Evolutionary conservation across 495 filamentous ascomycete genomes (phyloP).

Genomic region (Neurospora africana): DNA sequence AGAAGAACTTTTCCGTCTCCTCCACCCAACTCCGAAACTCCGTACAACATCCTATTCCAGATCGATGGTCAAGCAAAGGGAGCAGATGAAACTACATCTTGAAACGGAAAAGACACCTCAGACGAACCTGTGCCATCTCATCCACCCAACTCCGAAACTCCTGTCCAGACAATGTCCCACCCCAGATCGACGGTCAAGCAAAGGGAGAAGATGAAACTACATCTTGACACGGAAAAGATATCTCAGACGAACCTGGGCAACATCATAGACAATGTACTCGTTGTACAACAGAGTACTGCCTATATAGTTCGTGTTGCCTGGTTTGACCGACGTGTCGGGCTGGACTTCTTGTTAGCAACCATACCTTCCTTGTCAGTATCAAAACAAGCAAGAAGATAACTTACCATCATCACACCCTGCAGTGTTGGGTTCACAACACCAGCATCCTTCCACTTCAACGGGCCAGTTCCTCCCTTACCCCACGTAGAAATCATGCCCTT

Average conservation of each 20-base stretch:
- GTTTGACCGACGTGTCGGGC: conserved; percentile 35
- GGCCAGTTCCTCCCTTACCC: conserved; percentile 48
- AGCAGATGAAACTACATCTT: conserved; percentile 13
- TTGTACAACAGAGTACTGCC: conserved; percentile 42
- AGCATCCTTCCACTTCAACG: conserved; percentile 67
- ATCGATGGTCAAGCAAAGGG: no score
- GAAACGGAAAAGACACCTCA: conserved; percentile 67
- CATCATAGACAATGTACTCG: conserved; percentile 73
- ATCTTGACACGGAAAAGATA: conserved; percentile 64
- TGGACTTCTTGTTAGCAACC: conserved; percentile 4
- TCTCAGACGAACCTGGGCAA: conserved; percentile 63
- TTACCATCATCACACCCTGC: conserved; percentile 53
- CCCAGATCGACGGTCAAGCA: background rate
- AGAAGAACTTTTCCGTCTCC: background rate
- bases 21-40: background rate
- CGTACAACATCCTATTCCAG: background rate
- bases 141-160: background rate
- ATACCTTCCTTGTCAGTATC: background rate
- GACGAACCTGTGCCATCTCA: conserved; percentile 49
- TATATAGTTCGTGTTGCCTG: conserved; percentile 26
- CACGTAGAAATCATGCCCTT: conserved; percentile 52
- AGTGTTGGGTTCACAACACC: conserved; percentile 48
- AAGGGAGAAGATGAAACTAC: conserved; percentile 4
- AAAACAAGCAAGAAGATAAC: conserved; percentile 2
- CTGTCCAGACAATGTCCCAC: background rate